Conservation (phyloP, 2,329 filamentous ascomycete genomes). For the Metarhizium brunneum region DNA sequence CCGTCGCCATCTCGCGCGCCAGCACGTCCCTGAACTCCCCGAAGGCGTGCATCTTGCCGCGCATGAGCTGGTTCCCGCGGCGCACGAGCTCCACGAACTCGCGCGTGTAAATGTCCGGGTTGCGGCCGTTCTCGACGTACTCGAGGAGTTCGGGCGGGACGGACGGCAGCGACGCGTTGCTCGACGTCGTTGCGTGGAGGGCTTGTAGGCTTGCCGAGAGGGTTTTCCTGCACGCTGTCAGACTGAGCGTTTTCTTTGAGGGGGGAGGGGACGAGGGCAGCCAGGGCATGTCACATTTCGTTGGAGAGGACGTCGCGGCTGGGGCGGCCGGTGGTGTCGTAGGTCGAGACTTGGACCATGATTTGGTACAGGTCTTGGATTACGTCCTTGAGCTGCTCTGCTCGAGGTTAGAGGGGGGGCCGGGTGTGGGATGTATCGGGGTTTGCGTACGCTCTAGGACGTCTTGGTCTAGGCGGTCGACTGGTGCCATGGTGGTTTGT, state of each 20-base stretch:
- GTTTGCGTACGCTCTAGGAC: constrained; percentile 29
- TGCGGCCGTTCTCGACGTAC: constrained; percentile 63
- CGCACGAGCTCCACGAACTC: constrained; percentile 64
- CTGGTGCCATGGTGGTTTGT: constrained; percentile 28
- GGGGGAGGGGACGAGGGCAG: too few species aligned
- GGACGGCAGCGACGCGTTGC: constrained; percentile 32
- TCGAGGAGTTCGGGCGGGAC: constrained; percentile 55
- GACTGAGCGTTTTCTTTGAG: not conserved
- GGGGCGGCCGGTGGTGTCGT: constrained; percentile 43
- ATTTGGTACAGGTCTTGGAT: constrained; percentile 56
- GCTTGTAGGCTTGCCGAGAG: constrained; percentile 29
- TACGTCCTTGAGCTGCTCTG: constrained; percentile 51
- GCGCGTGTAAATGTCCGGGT: constrained; percentile 65
- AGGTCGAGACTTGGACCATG: constrained; percentile 53
- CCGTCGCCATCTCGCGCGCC: constrained; percentile 45
- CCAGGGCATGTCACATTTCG: constrained; percentile 32
- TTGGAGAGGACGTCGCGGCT: constrained; percentile 46
- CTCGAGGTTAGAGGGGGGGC: not conserved
- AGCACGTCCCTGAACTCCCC: constrained; percentile 51
- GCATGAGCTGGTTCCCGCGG: constrained; percentile 56
- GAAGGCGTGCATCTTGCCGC: constrained; percentile 56
- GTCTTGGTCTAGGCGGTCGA: constrained; percentile 28
- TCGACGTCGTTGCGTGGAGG: constrained; percentile 30
- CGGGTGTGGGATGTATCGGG: not conserved
- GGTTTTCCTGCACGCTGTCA: constrained; percentile 21